Percentiles rank a stretch among this genome's conserved stretches.
Conservation (phyloP, 768 basidiomycete species). For the Termitomyces sp. region DNA sequence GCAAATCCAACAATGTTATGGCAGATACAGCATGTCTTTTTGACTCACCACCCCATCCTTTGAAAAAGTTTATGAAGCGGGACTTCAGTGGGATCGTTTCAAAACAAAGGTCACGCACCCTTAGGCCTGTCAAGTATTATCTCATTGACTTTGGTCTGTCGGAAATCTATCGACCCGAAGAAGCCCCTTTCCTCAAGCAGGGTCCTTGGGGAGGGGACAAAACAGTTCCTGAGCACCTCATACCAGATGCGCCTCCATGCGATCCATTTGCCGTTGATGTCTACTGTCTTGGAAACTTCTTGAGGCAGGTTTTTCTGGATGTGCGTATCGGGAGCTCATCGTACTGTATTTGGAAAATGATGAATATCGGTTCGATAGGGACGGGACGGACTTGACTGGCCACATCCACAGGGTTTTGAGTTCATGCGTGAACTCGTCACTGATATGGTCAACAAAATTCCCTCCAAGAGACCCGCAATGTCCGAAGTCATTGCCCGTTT, state of each 20-base stretch:
- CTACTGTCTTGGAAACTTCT: conserved; percentile 30
- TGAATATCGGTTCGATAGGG: neutral
- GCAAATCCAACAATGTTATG: conserved; percentile 16
- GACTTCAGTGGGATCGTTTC: neutral
- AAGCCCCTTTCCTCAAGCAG: conserved; percentile 17
- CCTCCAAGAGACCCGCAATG: conserved; percentile 25
- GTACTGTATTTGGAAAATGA: neutral
- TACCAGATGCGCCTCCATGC: conserved; percentile 12
- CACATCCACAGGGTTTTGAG: conserved; percentile 11
- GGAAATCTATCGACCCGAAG: conserved; percentile 14
- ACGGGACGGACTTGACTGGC: neutral
- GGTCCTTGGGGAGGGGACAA: conserved; percentile 34
- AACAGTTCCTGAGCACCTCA: conserved; percentile 29
- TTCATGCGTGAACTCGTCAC: conserved; percentile 14
- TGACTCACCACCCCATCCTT: conserved; percentile 12
- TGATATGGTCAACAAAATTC: conserved; percentile 22
- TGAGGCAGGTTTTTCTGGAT: conserved; percentile 16
- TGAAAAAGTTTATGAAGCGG: neutral
- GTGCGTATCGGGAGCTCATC: neutral
- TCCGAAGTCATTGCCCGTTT: conserved; percentile 25
- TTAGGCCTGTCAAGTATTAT: neutral
- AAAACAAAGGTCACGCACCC: conserved; percentile 11
- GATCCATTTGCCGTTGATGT: conserved; percentile 31
- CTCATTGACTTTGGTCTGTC: conserved; percentile 13
- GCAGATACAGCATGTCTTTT: conserved; percentile 3